Conservation (phyloP, 2,329 filamentous ascomycete genomes). For the Hypoxylon sp. region DNA sequence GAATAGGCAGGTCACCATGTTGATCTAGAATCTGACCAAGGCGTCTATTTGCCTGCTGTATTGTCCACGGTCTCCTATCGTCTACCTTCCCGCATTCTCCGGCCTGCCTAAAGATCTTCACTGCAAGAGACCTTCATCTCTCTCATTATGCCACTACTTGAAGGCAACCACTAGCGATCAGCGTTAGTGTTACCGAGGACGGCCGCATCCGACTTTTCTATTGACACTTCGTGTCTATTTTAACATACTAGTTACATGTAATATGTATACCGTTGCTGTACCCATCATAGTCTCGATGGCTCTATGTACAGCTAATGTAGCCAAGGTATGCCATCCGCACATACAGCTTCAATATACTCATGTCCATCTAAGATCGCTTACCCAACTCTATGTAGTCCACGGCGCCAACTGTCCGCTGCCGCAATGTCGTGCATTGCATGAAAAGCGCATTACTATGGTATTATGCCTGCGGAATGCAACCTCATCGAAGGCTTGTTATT, state of each 20-base stretch:
- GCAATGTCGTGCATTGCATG: constrained; percentile 49
- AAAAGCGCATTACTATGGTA: constrained; percentile 31
- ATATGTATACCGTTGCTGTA: constrained; percentile 35
- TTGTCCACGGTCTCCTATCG: constrained; percentile 36
- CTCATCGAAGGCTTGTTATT: constrained; percentile 44
- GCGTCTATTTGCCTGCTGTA: constrained; percentile 19
- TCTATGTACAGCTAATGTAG: constrained; percentile 21
- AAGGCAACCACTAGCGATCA: constrained; percentile 44
- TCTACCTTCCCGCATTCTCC: constrained; percentile 46
- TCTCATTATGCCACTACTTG: constrained; percentile 26
- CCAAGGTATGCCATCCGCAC: constrained; percentile 35
- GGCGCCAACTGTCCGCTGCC: constrained; percentile 47
- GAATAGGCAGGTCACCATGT: constrained; percentile 41
- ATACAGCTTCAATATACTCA: constrained; percentile 41
- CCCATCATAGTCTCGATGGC: constrained; percentile 30
- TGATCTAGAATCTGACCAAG: constrained; percentile 39
- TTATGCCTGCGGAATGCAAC: constrained; percentile 43
- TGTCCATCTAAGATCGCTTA: constrained; percentile 44
- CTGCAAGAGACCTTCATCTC: constrained; percentile 44
- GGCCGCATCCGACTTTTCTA: constrained; percentile 36
- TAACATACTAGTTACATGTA: constrained; percentile 31
- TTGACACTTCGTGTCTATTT: constrained; percentile 24
- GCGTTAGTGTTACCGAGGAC: constrained; percentile 32
- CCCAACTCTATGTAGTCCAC: constrained; percentile 43
- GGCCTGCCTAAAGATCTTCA: constrained; percentile 51